phyloP scores from a whole-genome alignment of 169 alveolate species.

The Eimeria sp. region DNA sequence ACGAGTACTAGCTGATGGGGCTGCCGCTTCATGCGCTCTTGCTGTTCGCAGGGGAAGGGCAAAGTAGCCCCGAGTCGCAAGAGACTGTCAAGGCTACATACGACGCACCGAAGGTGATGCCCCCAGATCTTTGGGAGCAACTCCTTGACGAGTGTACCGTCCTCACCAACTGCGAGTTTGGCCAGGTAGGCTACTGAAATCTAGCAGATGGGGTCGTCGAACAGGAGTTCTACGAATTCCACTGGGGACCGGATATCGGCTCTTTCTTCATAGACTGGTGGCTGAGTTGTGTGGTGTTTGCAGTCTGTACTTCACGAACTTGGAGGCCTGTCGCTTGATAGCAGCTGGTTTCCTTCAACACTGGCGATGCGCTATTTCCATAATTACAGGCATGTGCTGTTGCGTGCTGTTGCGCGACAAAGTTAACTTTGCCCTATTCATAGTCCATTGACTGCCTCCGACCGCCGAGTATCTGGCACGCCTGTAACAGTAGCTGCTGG shows the following conservation, averaged over 20 bases:
- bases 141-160: conserved; percentile 84
- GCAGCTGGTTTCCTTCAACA: conserved; percentile 82
- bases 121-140: conserved; percentile 84
- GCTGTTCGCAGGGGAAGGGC: conserved; percentile 30
- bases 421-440: neutral
- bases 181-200: conserved; percentile 68
- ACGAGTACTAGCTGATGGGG: neutral
- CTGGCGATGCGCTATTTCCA: conserved; percentile 81
- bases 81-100: conserved; percentile 36
- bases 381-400: conserved; percentile 63
- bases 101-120: conserved; percentile 78
- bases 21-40: neutral
- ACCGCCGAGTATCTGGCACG: neutral
- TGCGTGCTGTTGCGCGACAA: conserved; percentile 7
- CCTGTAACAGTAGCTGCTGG: neutral
- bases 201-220: neutral
- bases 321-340: conserved; percentile 67
- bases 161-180: conserved; percentile 83
- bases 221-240: neutral
- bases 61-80: neutral
- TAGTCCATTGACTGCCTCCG: neutral
- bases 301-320: conserved; percentile 82
- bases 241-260: neutral
- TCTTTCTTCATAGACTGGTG: too few relatives aligned
- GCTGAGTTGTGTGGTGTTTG: neutral